Evolutionary conservation across 139 green algal species (phyloP).

Genomic region (Haematococcus sp.): DNA sequence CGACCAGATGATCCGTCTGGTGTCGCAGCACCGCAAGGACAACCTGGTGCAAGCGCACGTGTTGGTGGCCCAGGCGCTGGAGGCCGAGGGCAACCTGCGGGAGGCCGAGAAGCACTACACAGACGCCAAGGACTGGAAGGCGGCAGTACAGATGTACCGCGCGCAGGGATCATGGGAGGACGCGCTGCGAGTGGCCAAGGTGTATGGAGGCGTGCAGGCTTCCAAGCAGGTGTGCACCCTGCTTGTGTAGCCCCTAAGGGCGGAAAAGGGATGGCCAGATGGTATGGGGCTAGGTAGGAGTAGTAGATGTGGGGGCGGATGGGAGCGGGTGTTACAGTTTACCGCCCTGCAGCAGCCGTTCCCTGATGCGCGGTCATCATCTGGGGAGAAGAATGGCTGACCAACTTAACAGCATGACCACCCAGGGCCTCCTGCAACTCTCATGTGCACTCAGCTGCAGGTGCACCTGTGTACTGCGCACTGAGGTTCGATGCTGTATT

Average conservation of each 20-base stretch:
- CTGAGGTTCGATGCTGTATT: too few relatives aligned
- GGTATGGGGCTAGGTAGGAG: too few relatives aligned
- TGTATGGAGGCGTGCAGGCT: conserved; percentile 64
- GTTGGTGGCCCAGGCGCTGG: conserved; percentile 57
- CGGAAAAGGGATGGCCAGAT: too few relatives aligned
- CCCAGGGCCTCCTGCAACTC: too few relatives aligned
- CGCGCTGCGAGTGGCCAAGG: conserved; percentile 78
- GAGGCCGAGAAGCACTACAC: conserved; percentile 81
- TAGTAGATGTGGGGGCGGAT: neutral
- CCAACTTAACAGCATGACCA: too few relatives aligned
- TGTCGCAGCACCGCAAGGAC: conserved; percentile 58
- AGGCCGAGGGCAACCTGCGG: conserved; percentile 55
- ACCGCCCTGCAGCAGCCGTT: too few relatives aligned
- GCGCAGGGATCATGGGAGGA: conserved; percentile 65
- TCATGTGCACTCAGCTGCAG: too few relatives aligned
- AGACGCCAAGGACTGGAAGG: conserved; percentile 81
- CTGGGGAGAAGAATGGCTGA: too few relatives aligned
- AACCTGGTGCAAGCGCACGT: conserved; percentile 47
- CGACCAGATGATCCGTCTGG: conserved; percentile 74
- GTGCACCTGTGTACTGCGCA: too few relatives aligned
- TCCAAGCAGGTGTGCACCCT: conserved; percentile 61
- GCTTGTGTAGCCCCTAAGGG: neutral
- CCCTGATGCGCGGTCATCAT: too few relatives aligned
- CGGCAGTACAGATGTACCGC: conserved; percentile 79
- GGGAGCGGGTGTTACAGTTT: too few relatives aligned